Base-by-base conservation (phyloP, 176 grass and related monocot genomes). In the Chloris gayana region DNA sequence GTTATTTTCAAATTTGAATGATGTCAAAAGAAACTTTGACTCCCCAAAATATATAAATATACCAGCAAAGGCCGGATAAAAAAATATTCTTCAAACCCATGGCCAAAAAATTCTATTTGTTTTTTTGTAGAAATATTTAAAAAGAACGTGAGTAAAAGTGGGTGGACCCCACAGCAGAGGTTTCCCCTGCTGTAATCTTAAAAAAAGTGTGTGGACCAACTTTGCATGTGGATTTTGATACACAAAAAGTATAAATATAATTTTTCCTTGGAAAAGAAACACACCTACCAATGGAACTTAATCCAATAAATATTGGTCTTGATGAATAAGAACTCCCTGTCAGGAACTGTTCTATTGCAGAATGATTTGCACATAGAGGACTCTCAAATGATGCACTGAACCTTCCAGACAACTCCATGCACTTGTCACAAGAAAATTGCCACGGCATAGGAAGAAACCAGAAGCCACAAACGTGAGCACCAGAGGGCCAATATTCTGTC, bases 201-300 rank as follows among this genome's bases (percentile, higher is more conserved):
- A n/a, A n/a, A n/a, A n/a, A n/a, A 3, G 24, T 62, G 42, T 82
- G 70, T 18, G 14, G 13, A 29, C 30, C 11, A 71, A 76, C 53
- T 70, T 70, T 53, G 24, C 6, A 53, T 39, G 49, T 62, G 42
- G 18, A 73, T 19, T 35, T 35, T 8, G 18, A 10, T 37, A 35
- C 4, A 69, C n/a, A 1, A 57, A 61, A 61, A 19, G 21, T 5
- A 72, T 0, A 4, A 53, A 14, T 1, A 45, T 7, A 32, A 69
- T 42, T 54, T 56, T 42, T 17, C 35, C 34, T 26, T 58, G 2
- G 66, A 66, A 59, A 84, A 83, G 31, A 69, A 91, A 70, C 67
- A 49, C 89, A 94, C 95, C 92, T 97, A 72, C 92, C 92, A 64
- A 94, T 97, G 45, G 95, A 97, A 91, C 87, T 97, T 85, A 97